Conservation (phyloP, 2,329 filamentous ascomycete species). For the Aspergillus sojae region DNA sequence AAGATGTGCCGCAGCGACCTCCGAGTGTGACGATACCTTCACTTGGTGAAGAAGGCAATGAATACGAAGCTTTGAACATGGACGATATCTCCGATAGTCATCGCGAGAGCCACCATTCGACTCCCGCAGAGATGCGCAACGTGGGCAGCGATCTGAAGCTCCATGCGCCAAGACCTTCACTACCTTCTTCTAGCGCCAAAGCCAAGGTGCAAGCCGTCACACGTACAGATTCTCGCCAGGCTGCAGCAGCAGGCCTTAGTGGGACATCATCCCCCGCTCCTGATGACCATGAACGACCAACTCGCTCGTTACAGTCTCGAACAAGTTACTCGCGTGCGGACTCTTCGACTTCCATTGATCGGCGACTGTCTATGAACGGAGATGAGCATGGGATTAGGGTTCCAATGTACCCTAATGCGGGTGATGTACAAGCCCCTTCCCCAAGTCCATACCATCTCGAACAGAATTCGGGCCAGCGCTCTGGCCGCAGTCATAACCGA, state of each 20-base stretch:
- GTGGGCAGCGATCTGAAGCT: conserved; percentile 81
- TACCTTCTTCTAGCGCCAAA: conserved; percentile 79
- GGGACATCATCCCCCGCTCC: conserved; percentile 54
- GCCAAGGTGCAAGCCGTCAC: conserved; percentile 82
- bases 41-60: conserved; percentile 84
- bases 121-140: conserved; percentile 74
- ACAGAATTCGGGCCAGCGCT: conserved; percentile 46
- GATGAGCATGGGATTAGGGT: conserved; percentile 90
- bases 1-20: conserved; percentile 57
- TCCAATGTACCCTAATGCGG: conserved; percentile 88
- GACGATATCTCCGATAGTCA: conserved; percentile 47
- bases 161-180: conserved; percentile 83
- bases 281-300: conserved; percentile 55
- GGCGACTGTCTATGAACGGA: conserved; percentile 62
- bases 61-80: conserved; percentile 71
- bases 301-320: conserved; percentile 63
- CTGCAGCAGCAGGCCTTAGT: conserved; percentile 82
- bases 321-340: conserved; percentile 59
- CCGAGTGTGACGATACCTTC: conserved; percentile 81
- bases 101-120: conserved; percentile 44
- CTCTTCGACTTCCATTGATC: conserved; percentile 52
- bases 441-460: conserved; percentile 62
- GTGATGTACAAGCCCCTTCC: conserved; percentile 94
- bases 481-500: conserved; percentile 64
- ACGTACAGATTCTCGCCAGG: conserved; percentile 85